These are phyloP conservation scores for Epichloe festucae DNA, from an alignment of 2,329 filamentous ascomycete genomes.

Conservation along the genomic window DNA sequence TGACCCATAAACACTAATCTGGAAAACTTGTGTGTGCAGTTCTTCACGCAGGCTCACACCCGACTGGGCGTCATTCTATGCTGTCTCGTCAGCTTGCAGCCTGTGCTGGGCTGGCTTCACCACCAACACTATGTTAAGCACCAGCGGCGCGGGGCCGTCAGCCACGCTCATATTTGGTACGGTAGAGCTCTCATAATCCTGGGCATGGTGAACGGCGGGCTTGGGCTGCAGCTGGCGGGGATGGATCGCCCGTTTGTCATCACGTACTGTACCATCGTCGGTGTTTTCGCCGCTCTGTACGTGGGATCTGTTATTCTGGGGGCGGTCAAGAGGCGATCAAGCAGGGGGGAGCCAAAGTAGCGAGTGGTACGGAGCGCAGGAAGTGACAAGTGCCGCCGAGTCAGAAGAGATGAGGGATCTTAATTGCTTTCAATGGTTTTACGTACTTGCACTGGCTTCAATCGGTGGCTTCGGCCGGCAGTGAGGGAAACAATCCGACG, in stretches of 20 bases:
- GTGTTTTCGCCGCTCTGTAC: conserved; percentile 34
- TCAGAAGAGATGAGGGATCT: not conserved
- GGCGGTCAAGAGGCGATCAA: not conserved
- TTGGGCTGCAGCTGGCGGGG: conserved; percentile 40
- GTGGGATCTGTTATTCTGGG: conserved; percentile 8
- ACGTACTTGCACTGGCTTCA: no score
- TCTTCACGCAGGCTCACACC: conserved; percentile 40
- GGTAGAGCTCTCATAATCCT: conserved; percentile 44
- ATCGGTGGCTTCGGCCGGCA: no score
- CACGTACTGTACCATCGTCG: conserved; percentile 43
- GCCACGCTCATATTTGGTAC: conserved; percentile 49
- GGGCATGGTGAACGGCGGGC: conserved; percentile 49
- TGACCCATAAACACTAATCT: no score
- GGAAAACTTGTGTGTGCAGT: conserved; percentile 21
- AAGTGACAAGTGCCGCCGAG: conserved; percentile 11
- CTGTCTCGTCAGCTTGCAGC: conserved; percentile 42
- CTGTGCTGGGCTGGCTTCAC: conserved; percentile 43
- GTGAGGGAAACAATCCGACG: no score
- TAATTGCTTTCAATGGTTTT: no score
- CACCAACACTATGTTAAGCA: conserved; percentile 39
- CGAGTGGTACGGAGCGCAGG: not conserved
- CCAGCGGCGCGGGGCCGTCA: conserved; percentile 34
- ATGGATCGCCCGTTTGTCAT: conserved; percentile 30
- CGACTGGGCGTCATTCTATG: conserved; percentile 42
- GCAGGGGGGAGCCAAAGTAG: not conserved